These are phyloP conservation scores for Cutaneotrichosporon cutaneum DNA, from an alignment of 1,284 basidiomycete species.

Conservation along the genomic window DNA sequence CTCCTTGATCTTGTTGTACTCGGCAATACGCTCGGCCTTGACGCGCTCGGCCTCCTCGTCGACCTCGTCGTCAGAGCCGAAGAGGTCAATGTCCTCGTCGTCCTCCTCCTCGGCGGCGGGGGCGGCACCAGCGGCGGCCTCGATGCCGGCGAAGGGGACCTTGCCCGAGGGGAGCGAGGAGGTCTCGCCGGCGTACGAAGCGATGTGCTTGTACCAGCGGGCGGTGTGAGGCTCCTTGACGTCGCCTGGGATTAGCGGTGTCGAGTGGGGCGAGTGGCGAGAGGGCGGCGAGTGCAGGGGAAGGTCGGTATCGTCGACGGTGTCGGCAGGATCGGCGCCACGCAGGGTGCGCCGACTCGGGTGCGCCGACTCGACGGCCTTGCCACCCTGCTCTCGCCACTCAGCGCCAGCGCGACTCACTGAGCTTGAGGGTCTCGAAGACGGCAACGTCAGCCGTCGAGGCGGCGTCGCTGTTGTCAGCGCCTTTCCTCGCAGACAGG, in stretches of 20 bases:
- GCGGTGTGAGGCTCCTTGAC: slow-evolving; percentile 73
- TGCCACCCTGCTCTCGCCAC: background rate
- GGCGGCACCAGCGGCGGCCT: slow-evolving; percentile 50
- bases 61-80: slow-evolving; percentile 73
- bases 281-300: background rate
- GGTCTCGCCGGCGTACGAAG: slow-evolving; percentile 79
- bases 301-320: background rate
- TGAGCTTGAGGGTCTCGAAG: slow-evolving; percentile 63
- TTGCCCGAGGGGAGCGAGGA: slow-evolving; percentile 77
- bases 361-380: background rate
- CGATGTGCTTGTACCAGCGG: slow-evolving; percentile 94
- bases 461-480: slow-evolving; percentile 72
- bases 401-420: background rate
- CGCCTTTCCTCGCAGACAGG: slow-evolving; percentile 8
- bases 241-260: slow-evolving; percentile 52
- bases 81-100: slow-evolving; percentile 90
- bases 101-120: slow-evolving; percentile 63
- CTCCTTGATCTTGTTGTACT: slow-evolving; percentile 91
- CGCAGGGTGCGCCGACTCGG: background rate
- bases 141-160: slow-evolving; percentile 73
- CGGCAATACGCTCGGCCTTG: slow-evolving; percentile 93
- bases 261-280: background rate
- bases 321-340: too few species aligned
- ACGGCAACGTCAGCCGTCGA: slow-evolving; percentile 96
- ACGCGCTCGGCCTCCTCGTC: slow-evolving; percentile 90